Base-by-base conservation (phyloP, 805 yeast genomes). In the Wickerhamiella bombiphila region DNA sequence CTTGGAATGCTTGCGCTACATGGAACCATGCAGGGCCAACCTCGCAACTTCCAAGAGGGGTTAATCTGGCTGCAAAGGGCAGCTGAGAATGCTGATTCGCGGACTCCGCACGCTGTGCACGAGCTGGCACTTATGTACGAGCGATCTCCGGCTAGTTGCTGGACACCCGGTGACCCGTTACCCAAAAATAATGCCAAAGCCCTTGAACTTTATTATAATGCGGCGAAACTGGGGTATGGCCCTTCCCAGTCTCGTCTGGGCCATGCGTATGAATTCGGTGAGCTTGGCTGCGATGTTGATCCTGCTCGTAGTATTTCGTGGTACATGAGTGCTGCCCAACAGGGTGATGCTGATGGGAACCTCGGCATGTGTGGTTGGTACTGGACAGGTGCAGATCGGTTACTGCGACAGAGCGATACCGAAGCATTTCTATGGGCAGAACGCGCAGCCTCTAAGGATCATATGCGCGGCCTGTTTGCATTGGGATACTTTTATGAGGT, bases 321-420 rank as follows among this genome's bases (percentile, higher is more conserved):
- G 86, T 80, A 79, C 55, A 63, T 76, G 7, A 64, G 71, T 38
- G 76, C 81, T 3, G 82, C 85, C 34, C 67, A 64, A 31, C 63
- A 67, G 42, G 78, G 76, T 13, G 76, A 77, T 48, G 65, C 76
- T 0, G 70, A 75, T 50, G 76, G 81, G 3, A 78, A 79, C 53
- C 62, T 80, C 52, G 82, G 81, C 0, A 57, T 80, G 25, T 70
- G 79, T 42, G 85, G 85, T 14, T 80, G 91, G 91, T 79, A 76
- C 51, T 63, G 80, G 39, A 77, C 88, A 0, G 91, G 91, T 0
- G 72, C 76, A 0, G 66, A 65, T 13, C 74, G 70, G 1, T 62
- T 75, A 4, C 56, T 80, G 35, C 60, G 64, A 35, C 70, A 72
- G 34, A 70, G 70, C 50, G 78, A 74, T 44, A 66, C 68, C 19